These are phyloP conservation scores for Sporothrix inflata DNA, from an alignment of 2,329 filamentous ascomycete genomes.

Conservation along the genomic window DNA sequence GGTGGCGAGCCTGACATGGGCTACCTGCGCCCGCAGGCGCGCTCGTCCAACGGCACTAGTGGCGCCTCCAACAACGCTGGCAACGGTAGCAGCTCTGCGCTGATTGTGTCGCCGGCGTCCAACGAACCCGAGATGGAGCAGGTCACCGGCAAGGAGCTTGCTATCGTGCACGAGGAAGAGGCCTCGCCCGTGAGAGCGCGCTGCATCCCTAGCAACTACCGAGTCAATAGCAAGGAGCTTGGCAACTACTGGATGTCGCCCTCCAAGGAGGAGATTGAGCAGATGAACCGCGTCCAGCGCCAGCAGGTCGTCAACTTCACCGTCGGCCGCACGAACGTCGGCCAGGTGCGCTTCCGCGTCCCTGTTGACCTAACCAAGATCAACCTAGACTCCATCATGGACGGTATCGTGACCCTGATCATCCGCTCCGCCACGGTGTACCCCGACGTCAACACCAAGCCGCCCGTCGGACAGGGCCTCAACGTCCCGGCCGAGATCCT, in stretches of 20 bases:
- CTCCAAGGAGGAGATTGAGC: conserved; percentile 70
- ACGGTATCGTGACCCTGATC: conserved; percentile 73
- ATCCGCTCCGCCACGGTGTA: conserved; percentile 88
- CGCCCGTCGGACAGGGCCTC: conserved; percentile 80
- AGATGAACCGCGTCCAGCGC: conserved; percentile 79
- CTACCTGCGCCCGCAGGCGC: conserved; percentile 58
- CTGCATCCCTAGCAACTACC: conserved; percentile 35
- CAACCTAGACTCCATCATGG: conserved; percentile 78
- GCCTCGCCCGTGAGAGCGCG: conserved; percentile 42
- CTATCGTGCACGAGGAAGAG: conserved; percentile 76
- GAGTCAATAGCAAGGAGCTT: conserved; percentile 42
- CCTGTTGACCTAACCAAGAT: conserved; percentile 81
- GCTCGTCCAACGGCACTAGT: conserved; percentile 48
- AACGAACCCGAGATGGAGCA: conserved; percentile 67
- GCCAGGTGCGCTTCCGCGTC: conserved; percentile 78
- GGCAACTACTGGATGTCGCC: conserved; percentile 90
- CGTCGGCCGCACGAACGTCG: conserved; percentile 81
- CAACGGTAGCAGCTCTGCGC: conserved; percentile 33
- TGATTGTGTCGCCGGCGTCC: conserved; percentile 14
- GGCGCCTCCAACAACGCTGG: conserved; percentile 40
- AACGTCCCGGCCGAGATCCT: conserved; percentile 88
- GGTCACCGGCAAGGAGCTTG: conserved; percentile 73
- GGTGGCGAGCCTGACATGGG: conserved; percentile 63
- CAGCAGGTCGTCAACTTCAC: conserved; percentile 74
- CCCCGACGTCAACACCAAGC: conserved; percentile 74